Evolutionary conservation across 768 basidiomycete species (phyloP).

Genomic region (Kondoa malvinella): DNA sequence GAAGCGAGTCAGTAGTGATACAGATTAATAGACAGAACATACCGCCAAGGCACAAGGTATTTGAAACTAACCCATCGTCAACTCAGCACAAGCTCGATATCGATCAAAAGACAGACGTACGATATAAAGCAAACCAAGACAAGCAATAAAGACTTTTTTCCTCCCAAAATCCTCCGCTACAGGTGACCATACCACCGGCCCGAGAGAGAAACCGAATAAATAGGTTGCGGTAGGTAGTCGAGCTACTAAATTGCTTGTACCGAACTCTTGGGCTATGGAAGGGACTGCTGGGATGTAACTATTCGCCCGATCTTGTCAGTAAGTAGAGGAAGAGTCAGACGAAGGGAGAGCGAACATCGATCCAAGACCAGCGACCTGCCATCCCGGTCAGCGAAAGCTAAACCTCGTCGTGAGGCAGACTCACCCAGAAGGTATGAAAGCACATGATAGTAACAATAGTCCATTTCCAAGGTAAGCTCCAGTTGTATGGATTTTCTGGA

Average conservation of each 20-base stretch:
- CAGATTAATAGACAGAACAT: neutral
- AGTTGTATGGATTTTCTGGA: conserved; percentile 4
- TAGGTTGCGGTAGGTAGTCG: conserved; percentile 15
- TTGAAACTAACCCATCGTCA: neutral
- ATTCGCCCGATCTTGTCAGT: neutral
- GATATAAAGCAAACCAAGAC: conserved; percentile 13
- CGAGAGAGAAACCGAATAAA: conserved; percentile 16
- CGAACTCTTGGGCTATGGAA: conserved; percentile 10
- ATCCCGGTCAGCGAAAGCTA: neutral
- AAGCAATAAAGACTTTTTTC: conserved; percentile 7
- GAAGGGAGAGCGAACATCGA: neutral
- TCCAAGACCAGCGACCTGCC: neutral
- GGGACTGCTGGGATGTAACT: conserved; percentile 8
- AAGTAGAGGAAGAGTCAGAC: neutral
- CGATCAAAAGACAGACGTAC: neutral
- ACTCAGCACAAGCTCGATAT: neutral
- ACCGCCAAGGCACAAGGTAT: conserved; percentile 15
- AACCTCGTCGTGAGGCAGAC: neutral
- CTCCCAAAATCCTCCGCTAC: conserved; percentile 18
- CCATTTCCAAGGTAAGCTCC: neutral
- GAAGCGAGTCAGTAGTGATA: neutral
- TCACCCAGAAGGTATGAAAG: neutral
- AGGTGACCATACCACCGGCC: conserved; percentile 8
- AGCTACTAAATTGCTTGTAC: neutral
- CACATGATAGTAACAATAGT: conserved; percentile 2